A percentile compares a stretch with the other conserved stretches of the same genome.
These are phyloP conservation scores for Naganishia randhawae DNA, from an alignment of 768 basidiomycete species.

Conservation along the genomic window DNA sequence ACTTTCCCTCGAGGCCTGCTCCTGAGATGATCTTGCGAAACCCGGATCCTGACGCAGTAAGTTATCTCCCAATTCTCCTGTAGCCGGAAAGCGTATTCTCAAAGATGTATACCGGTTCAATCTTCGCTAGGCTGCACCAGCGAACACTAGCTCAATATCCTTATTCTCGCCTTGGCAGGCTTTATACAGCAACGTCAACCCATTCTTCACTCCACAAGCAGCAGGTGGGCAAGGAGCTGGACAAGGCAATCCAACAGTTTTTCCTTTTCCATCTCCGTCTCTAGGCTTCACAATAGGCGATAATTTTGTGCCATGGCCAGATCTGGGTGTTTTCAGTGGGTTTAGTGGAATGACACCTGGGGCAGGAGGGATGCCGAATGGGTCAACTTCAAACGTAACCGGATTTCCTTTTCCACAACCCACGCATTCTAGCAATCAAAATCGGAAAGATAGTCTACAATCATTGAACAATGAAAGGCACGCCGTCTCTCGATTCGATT, in stretches of 20 bases:
- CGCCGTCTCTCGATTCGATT: slow-evolving; percentile 22
- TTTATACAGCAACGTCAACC: slow-evolving; percentile 9
- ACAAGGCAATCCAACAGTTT: slow-evolving; percentile 8
- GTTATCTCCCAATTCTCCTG: not conserved
- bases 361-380: not conserved
- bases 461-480: not conserved
- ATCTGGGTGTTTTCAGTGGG: not conserved
- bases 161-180: slow-evolving; percentile 17
- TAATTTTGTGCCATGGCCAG: slow-evolving; percentile 22
- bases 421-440: not conserved
- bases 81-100: not conserved
- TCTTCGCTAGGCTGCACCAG: not conserved
- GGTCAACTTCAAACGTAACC: not conserved
- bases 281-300: slow-evolving; percentile 10
- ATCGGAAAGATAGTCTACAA: slow-evolving; percentile 3
- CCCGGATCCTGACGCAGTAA: slow-evolving; percentile 5
- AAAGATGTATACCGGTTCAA: not conserved
- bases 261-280: slow-evolving; percentile 30
- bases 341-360: slow-evolving; percentile 14
- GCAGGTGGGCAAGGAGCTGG: not conserved
- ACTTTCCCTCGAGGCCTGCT: not conserved
- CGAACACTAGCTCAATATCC: not conserved
- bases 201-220: slow-evolving; percentile 6
- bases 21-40: not conserved
- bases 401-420: not conserved